Percentiles rank a stretch among this genome's conserved stretches.
phyloP scores from a whole-genome alignment of 257 asterid genomes.

The Scutellaria minor region DNA sequence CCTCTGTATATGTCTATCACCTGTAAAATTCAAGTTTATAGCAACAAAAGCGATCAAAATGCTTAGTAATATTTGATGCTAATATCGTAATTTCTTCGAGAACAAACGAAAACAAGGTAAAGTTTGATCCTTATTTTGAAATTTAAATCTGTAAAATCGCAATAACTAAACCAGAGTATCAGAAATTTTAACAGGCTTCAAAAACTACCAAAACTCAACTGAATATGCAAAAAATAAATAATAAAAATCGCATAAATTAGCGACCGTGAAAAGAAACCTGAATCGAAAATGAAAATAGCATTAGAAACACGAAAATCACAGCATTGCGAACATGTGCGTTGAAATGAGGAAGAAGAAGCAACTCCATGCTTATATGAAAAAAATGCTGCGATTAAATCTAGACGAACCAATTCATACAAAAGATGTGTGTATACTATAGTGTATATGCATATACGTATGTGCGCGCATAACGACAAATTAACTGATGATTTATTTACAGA shows the following conservation, averaged over 20 bases:
- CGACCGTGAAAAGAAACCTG: background rate
- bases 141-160: constrained; percentile 22
- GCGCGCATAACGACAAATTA: too few species aligned
- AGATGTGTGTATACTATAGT: too few species aligned
- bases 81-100: background rate
- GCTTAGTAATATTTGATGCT: background rate
- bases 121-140: too few species aligned
- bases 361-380: too few species aligned
- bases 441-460: too few species aligned
- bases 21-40: constrained; percentile 1
- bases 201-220: background rate
- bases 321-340: background rate
- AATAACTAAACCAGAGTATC: background rate
- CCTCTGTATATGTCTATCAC: background rate
- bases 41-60: background rate
- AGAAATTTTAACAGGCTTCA: background rate
- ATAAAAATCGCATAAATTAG: background rate
- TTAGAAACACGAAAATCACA: background rate
- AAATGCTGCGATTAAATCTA: background rate
- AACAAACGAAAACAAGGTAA: background rate
- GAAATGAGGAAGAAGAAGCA: background rate
- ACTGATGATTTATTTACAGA: too few species aligned
- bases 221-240: background rate
- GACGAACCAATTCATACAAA: background rate
- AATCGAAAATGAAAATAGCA: background rate